Conservation (phyloP, 306 rosid genomes). For the Prunus campanulata region DNA sequence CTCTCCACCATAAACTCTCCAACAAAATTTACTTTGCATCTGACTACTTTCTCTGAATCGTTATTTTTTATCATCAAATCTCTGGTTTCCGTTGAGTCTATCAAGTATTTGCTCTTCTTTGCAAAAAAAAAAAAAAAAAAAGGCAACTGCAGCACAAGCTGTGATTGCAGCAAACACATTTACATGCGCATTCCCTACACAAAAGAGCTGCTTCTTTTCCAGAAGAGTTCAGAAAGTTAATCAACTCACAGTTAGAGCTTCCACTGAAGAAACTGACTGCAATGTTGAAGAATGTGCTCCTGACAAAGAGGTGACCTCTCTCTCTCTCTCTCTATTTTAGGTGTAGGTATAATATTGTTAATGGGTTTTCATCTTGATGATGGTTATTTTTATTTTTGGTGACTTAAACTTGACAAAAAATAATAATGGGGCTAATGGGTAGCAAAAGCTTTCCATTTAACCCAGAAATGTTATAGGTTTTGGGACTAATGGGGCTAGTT, state of each 20-base stretch:
- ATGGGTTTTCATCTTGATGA: neutral
- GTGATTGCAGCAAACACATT: constrained; percentile 60
- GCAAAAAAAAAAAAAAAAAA: neutral
- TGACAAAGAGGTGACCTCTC: constrained; percentile 68
- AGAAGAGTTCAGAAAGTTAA: constrained; percentile 31
- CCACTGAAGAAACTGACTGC: constrained; percentile 72
- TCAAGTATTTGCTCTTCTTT: neutral
- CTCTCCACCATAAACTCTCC: neutral
- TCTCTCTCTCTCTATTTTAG: neutral
- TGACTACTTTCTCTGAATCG: neutral
- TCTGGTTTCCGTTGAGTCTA: neutral
- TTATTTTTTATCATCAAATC: neutral
- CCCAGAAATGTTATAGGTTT: neutral
- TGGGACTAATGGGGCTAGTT: neutral
- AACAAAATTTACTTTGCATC: neutral
- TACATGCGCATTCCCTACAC: constrained; percentile 42
- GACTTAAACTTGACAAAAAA: neutral
- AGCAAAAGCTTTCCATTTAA: neutral
- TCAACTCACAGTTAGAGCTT: constrained; percentile 54
- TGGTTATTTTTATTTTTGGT: neutral
- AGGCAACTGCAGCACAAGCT: constrained; percentile 74
- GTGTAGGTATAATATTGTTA: neutral
- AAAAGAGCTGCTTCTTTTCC: constrained; percentile 35
- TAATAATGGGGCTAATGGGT: neutral
- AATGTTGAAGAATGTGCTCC: constrained; percentile 93